Evolutionary conservation across 371 early-diverging fungal genomes (phyloP).

Genomic region (Funneliformis caledonium): DNA sequence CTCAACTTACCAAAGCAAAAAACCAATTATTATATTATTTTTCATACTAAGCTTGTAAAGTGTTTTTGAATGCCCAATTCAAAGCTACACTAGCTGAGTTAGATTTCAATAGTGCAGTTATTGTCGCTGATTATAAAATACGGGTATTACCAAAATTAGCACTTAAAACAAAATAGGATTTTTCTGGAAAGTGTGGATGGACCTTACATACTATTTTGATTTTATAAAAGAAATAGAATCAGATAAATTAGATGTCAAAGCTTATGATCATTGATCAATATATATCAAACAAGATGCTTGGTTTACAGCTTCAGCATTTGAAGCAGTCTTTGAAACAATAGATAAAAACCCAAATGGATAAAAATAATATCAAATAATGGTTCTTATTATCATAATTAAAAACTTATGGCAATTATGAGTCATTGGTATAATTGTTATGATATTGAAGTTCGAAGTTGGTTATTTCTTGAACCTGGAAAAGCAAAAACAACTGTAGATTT

Average conservation of each 20-base stretch:
- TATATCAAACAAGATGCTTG: background rate
- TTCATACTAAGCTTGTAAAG: background rate
- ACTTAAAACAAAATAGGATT: background rate
- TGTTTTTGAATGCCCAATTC: background rate
- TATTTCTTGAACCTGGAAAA: background rate
- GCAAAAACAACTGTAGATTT: too few species aligned
- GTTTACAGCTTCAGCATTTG: background rate
- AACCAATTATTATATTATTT: background rate
- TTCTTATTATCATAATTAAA: background rate
- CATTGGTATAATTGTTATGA: background rate
- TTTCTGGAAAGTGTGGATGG: conserved; percentile 2
- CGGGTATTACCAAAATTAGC: background rate
- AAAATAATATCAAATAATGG: background rate
- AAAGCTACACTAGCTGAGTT: background rate
- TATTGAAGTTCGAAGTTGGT: background rate
- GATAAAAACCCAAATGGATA: background rate
- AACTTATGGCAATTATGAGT: background rate
- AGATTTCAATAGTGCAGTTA: background rate
- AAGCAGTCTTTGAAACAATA: background rate
- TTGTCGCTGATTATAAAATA: conserved; percentile 16
- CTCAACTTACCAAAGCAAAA: background rate
- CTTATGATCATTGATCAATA: background rate
- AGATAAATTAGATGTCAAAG: background rate
- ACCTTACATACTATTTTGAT: conserved; percentile 17
- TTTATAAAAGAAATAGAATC: background rate